Evolutionary conservation across 2,329 filamentous ascomycete genomes (phyloP).

Genomic region (Hypoxylon sp.): DNA sequence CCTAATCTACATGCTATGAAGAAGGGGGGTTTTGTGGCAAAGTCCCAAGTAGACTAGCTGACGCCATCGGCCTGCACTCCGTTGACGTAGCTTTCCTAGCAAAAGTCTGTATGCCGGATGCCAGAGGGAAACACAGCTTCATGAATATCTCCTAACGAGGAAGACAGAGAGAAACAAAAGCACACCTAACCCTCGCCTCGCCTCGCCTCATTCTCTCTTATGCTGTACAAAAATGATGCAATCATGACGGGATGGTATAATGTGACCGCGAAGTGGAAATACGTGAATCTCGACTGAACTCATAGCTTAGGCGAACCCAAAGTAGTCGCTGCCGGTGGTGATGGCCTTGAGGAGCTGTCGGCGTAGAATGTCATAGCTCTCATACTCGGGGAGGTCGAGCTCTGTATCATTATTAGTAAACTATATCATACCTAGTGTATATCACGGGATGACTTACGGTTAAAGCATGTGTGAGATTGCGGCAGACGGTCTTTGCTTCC

Average conservation of each 20-base stretch:
- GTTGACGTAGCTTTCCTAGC: constrained; percentile 35
- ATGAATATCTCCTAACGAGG: constrained; percentile 21
- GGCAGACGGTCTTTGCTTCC: constrained; percentile 96
- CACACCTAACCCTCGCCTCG: constrained; percentile 13
- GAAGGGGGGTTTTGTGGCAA: constrained; percentile 14
- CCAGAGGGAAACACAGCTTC: constrained; percentile 25
- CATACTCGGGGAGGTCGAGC: constrained; percentile 98
- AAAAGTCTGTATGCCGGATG: constrained; percentile 35
- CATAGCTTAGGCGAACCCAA: constrained; percentile 86
- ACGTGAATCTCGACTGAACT: constrained; percentile 17
- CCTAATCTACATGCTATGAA: constrained; percentile 41
- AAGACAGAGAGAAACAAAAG: constrained; percentile 27
- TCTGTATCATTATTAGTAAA: constrained; percentile 70
- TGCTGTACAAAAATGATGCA: constrained; percentile 40
- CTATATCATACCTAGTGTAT: constrained; percentile 18
- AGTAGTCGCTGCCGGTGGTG: constrained; percentile 97
- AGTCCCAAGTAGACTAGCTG: constrained; percentile 30
- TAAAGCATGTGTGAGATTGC: constrained; percentile 98
- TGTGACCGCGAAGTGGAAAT: constrained; percentile 1
- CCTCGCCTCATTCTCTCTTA: constrained; percentile 32
- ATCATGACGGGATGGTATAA: constrained; percentile 27
- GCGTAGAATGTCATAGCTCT: constrained; percentile 91
- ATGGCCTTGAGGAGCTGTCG: constrained; percentile 94
- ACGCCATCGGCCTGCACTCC: constrained; percentile 54
- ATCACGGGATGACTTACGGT: constrained; percentile 78